phyloP scores from a whole-genome alignment of 768 basidiomycete genomes.

The Strobilomyces confusus region DNA sequence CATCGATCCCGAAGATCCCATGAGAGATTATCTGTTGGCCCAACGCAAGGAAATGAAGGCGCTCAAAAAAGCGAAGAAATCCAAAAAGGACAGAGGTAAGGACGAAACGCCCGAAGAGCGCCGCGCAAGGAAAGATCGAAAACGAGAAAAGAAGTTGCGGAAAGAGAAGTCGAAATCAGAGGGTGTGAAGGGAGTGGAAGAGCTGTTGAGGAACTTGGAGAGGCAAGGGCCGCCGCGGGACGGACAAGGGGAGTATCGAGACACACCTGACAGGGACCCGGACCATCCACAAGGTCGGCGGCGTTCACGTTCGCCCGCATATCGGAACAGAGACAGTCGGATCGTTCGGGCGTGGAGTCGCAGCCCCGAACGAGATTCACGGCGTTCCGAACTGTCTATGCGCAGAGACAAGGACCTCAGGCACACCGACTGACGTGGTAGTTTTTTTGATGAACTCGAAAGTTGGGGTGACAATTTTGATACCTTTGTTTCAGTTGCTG shows the following conservation, averaged over 20 bases:
- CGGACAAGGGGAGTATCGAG: conserved; percentile 4
- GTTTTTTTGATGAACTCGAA: neutral
- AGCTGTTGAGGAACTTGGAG: conserved; percentile 50
- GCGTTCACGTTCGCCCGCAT: conserved; percentile 17
- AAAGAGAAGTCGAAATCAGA: conserved; percentile 53
- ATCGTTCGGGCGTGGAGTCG: conserved; percentile 12
- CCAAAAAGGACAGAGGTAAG: conserved; percentile 61
- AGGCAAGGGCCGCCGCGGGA: conserved; percentile 22
- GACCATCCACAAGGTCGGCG: conserved; percentile 6
- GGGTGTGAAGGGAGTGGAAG: conserved; percentile 63
- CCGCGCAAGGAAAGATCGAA: conserved; percentile 68
- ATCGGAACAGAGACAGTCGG: conserved; percentile 5
- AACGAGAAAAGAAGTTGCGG: conserved; percentile 60
- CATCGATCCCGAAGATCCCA: conserved; percentile 96
- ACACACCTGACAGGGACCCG: conserved; percentile 11
- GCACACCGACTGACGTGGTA: conserved; percentile 3
- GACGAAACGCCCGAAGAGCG: conserved; percentile 80
- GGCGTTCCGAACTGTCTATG: neutral
- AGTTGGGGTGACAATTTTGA: neutral
- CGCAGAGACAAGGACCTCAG: conserved; percentile 4
- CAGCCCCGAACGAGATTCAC: conserved; percentile 17
- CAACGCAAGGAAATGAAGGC: conserved; percentile 71
- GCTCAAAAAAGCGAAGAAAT: conserved; percentile 55
- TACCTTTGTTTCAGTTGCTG: conserved; percentile 4
- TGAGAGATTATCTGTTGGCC: conserved; percentile 86